phyloP scores from a whole-genome alignment of 192 early-diverging fungal genomes.

The Backusella liffmaniae region DNA sequence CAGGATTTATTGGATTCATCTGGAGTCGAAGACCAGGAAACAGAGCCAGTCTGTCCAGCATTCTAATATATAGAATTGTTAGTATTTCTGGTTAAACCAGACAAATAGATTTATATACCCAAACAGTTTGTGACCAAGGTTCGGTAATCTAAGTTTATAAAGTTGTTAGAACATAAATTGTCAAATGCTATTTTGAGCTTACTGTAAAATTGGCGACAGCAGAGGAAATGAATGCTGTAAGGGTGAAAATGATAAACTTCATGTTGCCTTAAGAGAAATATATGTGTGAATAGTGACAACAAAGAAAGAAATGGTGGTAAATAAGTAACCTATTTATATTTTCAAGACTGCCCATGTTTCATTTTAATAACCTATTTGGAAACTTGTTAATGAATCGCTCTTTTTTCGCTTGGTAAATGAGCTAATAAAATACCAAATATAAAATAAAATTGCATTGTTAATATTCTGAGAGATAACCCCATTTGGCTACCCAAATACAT shows the following conservation, averaged over 20 bases:
- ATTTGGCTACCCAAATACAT: neutral
- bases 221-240: neutral
- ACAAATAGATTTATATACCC: neutral
- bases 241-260: neutral
- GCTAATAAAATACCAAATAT: too few relatives aligned
- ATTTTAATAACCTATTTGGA: neutral
- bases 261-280: neutral
- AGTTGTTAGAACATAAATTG: neutral
- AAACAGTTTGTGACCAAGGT: slow-evolving; percentile 5
- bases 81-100: neutral
- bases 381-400: neutral
- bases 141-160: neutral
- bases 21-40: slow-evolving; percentile 20
- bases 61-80: neutral
- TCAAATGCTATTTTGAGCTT: neutral
- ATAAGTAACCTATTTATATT: neutral
- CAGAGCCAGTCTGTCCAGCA: slow-evolving; percentile 14
- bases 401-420: neutral
- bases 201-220: neutral
- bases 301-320: neutral
- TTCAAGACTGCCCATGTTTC: neutral
- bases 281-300: too few relatives aligned
- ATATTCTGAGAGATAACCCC: neutral
- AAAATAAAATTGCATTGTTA: neutral
- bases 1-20: slow-evolving; percentile 14